A percentile compares a stretch with the other conserved stretches of the same genome.
Evolutionary conservation across 805 yeast genomes (phyloP).

Genomic region (Komagataella pseudopastoris): DNA sequence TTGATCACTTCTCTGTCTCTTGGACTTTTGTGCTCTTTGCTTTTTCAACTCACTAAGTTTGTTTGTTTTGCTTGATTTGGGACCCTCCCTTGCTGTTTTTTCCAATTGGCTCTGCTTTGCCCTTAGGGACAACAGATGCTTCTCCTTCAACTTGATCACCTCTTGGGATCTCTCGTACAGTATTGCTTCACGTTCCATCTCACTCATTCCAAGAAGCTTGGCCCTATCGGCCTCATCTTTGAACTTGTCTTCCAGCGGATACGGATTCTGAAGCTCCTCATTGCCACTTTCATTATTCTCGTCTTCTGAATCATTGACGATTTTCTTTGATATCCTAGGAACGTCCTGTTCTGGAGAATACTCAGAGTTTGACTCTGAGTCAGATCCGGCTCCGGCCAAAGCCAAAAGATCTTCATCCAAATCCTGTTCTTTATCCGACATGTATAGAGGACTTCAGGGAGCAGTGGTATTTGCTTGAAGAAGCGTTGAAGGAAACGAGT

Average conservation of each 20-base stretch:
- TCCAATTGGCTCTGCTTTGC: slow-evolving; percentile 40
- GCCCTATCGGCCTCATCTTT: slow-evolving; percentile 70
- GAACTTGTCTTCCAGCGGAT: slow-evolving; percentile 87
- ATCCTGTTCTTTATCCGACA: slow-evolving; percentile 48
- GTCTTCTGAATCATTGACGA: slow-evolving; percentile 12
- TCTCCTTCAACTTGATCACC: slow-evolving; percentile 78
- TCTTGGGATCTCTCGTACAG: slow-evolving; percentile 89
- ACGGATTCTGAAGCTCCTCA: slow-evolving; percentile 47
- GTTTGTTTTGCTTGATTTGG: slow-evolving; percentile 16
- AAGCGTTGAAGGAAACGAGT: neutral
- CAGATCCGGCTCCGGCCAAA: slow-evolving; percentile 72
- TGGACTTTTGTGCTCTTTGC: slow-evolving; percentile 21
- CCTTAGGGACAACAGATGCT: slow-evolving; percentile 72
- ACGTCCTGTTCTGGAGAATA: slow-evolving; percentile 18
- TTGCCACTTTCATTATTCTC: slow-evolving; percentile 23
- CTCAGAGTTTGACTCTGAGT: slow-evolving; percentile 23
- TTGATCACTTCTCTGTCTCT: slow-evolving; percentile 10
- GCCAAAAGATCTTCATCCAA: slow-evolving; percentile 89
- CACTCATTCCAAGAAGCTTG: slow-evolving; percentile 60
- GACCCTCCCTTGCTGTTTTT: slow-evolving; percentile 15
- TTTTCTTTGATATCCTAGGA: slow-evolving; percentile 11
- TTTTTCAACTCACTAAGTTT: slow-evolving; percentile 20
- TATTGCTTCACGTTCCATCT: slow-evolving; percentile 82
- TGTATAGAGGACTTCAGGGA: slow-evolving; percentile 9
- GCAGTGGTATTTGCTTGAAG: neutral